Evolutionary conservation across 2,329 filamentous ascomycete genomes (phyloP), one percentile per base, ranked within the genome.

Genomic region (Apiospora aurea): DNA sequence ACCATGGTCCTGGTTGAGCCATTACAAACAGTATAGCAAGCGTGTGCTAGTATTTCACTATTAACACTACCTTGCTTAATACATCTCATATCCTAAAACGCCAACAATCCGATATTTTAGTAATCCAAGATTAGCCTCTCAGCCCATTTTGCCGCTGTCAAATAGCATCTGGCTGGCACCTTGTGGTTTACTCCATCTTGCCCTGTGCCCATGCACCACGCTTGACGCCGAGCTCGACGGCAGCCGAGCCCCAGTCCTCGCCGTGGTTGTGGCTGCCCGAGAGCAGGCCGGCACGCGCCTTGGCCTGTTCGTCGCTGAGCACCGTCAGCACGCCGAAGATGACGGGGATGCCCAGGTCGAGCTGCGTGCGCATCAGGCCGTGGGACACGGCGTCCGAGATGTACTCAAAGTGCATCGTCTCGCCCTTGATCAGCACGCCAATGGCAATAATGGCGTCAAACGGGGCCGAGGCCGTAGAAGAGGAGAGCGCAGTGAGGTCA

Each of bases 341-440:
- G 73, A 99, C 93, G 44, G 96, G 96, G 69, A 97, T 90, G 64
- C 94, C 93, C 13, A 91, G 91, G 81, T 99, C 96, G 71, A 98
- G 87, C 82, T 97, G 95, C 72, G 98, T 91, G 75, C 94, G 91
- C 96, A 99, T 99, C 73, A 99, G 87, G 8, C 94, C 96, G 74
- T 97, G 94, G 72, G 91, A 94, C 8, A 97, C 95, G 53, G 94
- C 90, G 75, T 98, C 96, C 57, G 95, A 89, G 78, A 99, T 99
- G 85, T 99, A 98, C 85, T 99, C 96, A 80, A 99, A 99, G 85
- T 99, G 96, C 95, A 98, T 98, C 8, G 96, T 98, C 84, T 97
- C 94, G 81, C 96, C 96, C 87, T 99, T 99, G 85, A 99, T 98
- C 73, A 99, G 90, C 71, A 97, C 95, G 71, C 96, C 96, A 76